Base-by-base conservation (phyloP, 164 flowering plant species). In the Malania oleifera region DNA sequence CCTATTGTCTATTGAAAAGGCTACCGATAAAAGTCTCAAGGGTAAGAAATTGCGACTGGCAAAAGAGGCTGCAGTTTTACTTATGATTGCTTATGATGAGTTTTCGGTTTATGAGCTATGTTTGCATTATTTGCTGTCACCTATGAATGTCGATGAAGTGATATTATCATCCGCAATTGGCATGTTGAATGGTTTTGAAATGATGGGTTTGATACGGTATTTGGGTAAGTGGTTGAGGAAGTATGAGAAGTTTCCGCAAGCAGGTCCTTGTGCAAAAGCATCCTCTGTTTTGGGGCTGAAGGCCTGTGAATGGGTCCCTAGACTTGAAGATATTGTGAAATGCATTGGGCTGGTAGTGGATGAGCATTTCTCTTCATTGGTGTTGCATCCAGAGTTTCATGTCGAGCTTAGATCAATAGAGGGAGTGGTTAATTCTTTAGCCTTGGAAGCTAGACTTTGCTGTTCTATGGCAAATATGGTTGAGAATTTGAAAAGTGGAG, bases 181-280 rank as follows among this genome's bases (percentile, higher is more conserved):
- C 29, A 81, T 76, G 68, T 69, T 95, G 69, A 76, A 60, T 66
- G 82, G 78, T 22, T 52, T 57, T 23, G 92, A 88, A 76, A 69
- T 81, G 69, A 62, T 71, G 78, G 66, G 67, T 14, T 67, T 95
- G 76, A 65, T 86, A 64, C 40, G 62, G 60, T 95, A 95, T 54
- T 54, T 91, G 49, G 80, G 77, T 17, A 95, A 91, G 68, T 95
- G 97, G 99, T 50, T 91, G 75, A 84, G 64, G 61, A 88, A 95
- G 67, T 95, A 82, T 56, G 83, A 85, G 66, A 88, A 71, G 74
- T 88, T 95, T 69, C 97, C 97, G 28, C 80, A 81, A 59, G 92
- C 79, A 1, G 68, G 37, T 27, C 80, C 86, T 0, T 86, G 91
- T 64, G 74, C 79, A 0, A 61, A 69, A 47, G 87, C 81, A 2